phyloP scores from a whole-genome alignment of 2,329 filamentous ascomycete genomes.

The Colletotrichum camelliae region DNA sequence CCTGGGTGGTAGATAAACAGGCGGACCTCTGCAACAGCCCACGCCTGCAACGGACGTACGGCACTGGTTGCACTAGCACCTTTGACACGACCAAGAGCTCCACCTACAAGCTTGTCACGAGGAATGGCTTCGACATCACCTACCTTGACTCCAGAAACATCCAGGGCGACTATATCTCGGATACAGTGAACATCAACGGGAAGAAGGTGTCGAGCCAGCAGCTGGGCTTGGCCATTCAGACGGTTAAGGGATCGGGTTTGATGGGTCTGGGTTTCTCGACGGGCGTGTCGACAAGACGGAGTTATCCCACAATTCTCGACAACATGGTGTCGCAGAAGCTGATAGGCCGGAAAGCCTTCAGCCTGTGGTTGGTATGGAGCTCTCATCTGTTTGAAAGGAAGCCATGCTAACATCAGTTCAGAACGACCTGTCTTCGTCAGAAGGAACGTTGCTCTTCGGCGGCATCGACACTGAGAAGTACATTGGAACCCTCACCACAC shows the following conservation, averaged over 20 bases:
- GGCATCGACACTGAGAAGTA: slow-evolving; percentile 74
- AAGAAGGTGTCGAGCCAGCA: slow-evolving; percentile 54
- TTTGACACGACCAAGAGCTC: slow-evolving; percentile 50
- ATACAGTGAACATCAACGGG: slow-evolving; percentile 58
- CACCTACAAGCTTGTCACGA: slow-evolving; percentile 49
- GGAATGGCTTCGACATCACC: slow-evolving; percentile 59
- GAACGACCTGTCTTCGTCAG: slow-evolving; percentile 53
- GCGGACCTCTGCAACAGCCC: slow-evolving; percentile 10
- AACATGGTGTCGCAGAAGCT: slow-evolving; percentile 66
- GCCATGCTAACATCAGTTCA: slow-evolving; percentile 37
- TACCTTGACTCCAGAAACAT: slow-evolving; percentile 65
- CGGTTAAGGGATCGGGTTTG: slow-evolving; percentile 58
- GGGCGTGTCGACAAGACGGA: slow-evolving; percentile 48
- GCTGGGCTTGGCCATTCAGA: slow-evolving; percentile 58
- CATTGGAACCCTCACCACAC: slow-evolving; percentile 64
- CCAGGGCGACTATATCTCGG: slow-evolving; percentile 62
- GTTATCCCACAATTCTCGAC: slow-evolving; percentile 67
- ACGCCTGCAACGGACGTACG: neutral
- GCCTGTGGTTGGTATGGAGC: slow-evolving; percentile 61
- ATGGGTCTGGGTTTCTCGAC: slow-evolving; percentile 63
- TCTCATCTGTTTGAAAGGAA: neutral
- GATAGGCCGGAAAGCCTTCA: slow-evolving; percentile 71
- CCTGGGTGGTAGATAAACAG: slow-evolving; percentile 56
- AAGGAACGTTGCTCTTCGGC: slow-evolving; percentile 75
- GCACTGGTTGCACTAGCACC: slow-evolving; percentile 28